A percentile compares a stretch with the other conserved stretches of the same genome.
These are phyloP conservation scores for Candida glucosophila DNA, from an alignment of 1,139 yeast species.

Conservation along the genomic window DNA sequence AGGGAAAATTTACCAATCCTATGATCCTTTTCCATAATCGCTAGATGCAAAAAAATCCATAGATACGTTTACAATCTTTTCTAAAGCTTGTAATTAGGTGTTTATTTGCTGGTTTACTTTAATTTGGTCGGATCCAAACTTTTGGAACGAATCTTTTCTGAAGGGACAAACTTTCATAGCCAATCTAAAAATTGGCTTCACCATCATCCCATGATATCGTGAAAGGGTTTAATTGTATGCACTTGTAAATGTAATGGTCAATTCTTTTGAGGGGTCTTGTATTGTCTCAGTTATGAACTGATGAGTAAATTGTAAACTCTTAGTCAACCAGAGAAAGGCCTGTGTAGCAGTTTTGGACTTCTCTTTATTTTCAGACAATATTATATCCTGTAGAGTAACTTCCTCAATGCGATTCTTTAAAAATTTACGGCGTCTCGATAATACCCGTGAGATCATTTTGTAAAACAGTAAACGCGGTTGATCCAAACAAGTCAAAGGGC, in stretches of 20 bases:
- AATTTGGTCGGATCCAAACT: conserved; percentile 65
- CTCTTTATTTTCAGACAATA: conserved; percentile 58
- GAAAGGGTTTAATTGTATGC: conserved; percentile 75
- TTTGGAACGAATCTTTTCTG: conserved; percentile 75
- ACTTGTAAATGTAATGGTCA: conserved; percentile 71
- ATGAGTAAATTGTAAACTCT: conserved; percentile 86
- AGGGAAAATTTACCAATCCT: conserved; percentile 11
- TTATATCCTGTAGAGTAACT: conserved; percentile 67
- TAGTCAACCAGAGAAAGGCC: conserved; percentile 79
- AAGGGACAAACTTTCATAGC: conserved; percentile 97
- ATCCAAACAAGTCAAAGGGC: conserved; percentile 76
- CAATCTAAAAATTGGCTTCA: conserved; percentile 81
- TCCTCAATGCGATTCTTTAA: conserved; percentile 56
- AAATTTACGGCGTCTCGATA: conserved; percentile 60
- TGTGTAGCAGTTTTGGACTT: conserved; percentile 79
- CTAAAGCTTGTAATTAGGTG: conserved; percentile 72
- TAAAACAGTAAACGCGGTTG: conserved; percentile 77
- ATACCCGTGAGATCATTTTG: conserved; percentile 88
- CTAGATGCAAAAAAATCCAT: conserved; percentile 71
- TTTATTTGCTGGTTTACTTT: conserved; percentile 58
- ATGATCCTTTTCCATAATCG: conserved; percentile 84
- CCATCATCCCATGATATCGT: conserved; percentile 72
- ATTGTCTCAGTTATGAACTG: conserved; percentile 79
- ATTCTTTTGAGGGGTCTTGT: conserved; percentile 51
- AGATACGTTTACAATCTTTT: conserved; percentile 63